Conservation (phyloP, 2,329 filamentous ascomycete genomes). For the Chaetomium sp. region DNA sequence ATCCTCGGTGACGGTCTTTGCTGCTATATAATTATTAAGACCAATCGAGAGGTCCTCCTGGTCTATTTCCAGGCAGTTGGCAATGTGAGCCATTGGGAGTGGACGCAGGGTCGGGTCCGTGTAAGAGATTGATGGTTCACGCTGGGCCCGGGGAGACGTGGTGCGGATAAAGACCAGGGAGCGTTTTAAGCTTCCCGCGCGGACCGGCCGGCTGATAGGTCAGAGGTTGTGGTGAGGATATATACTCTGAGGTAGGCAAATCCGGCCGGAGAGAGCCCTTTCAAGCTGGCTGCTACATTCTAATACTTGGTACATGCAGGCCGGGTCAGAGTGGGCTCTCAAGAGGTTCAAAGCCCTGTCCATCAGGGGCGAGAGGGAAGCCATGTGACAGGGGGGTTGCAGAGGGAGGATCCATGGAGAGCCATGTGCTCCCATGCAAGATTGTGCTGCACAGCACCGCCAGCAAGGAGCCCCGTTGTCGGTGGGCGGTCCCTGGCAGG, state of each 20-base stretch:
- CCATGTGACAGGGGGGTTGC: conserved; percentile 23
- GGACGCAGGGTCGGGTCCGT: conserved; percentile 34
- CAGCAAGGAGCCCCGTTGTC: conserved; percentile 8
- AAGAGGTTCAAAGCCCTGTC: conserved; percentile 24
- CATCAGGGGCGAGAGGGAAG: conserved; percentile 24
- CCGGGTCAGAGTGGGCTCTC: conserved; percentile 27
- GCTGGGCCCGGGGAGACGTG: conserved; percentile 38
- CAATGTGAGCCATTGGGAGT: conserved; percentile 63
- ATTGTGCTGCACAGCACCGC: conserved; percentile 6
- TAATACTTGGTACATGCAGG: conserved; percentile 14
- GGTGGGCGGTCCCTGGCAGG: conserved; percentile 21
- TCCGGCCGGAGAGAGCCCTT: conserved; percentile 20
- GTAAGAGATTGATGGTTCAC: conserved; percentile 36
- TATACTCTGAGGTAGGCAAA: conserved; percentile 38
- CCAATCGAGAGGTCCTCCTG: conserved; percentile 44
- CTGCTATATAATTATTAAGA: conserved; percentile 51
- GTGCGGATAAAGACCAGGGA: conserved; percentile 40
- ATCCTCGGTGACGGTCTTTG: conserved; percentile 51
- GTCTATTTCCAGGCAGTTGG: conserved; percentile 57
- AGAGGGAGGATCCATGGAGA: conserved; percentile 15
- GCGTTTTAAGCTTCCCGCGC: conserved; percentile 34
- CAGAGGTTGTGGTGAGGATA: conserved; percentile 36
- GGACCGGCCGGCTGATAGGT: conserved; percentile 37
- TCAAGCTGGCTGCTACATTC: conserved; percentile 13
- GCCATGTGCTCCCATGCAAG: conserved; percentile 21